Base-by-base conservation (phyloP, 78 protist species). In the Dictyostelium brefeldianum region DNA sequence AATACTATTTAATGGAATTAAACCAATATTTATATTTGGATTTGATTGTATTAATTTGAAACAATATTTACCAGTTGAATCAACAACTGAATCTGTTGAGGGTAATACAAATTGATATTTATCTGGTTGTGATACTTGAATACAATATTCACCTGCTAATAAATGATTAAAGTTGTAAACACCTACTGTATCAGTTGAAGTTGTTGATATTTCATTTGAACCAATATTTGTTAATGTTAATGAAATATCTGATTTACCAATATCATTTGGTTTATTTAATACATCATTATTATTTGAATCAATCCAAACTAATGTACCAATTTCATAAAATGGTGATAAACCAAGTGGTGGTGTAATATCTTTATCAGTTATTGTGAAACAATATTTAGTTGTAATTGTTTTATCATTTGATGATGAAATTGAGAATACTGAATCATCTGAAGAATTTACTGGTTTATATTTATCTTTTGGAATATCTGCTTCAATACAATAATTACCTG, bases 401-500 rank as follows among this genome's bases (percentile, higher is more conserved):
- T 36, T 1, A 36, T 36, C 43, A 36, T 36, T 36, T 36, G 43
- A 36, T 36, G 43, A 36, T 36, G 43, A 36, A 36, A 36, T 36
- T 36, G 43, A 3, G 43, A 36, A 36, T 36, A 36, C 43, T 36
- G 43, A 36, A 36, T 36, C 43, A 36, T 36, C 43, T 36, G 43
- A 36, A 36, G 43, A 3, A 36, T 36, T 36, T 3, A 36, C 43
- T 36, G 43, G 43, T 3, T 2, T 36, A 36, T 36, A 36, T 36
- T 36, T 36, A 36, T 36, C 43, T 36, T n/a, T n/a, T n/a, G n/a
- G 43, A 36, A 36, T n/a, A n/a, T 36, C 31, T 18, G 71, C 29
- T 83, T 69, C 56, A 14, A 77, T 47, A 77, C 82, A 77, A 71
- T 80, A 80, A 12, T 12, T 4, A 14, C 87, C 87, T 80, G 87